Conservation (phyloP, 2,329 filamentous ascomycete species). For the Didymosphaeria variabile region DNA sequence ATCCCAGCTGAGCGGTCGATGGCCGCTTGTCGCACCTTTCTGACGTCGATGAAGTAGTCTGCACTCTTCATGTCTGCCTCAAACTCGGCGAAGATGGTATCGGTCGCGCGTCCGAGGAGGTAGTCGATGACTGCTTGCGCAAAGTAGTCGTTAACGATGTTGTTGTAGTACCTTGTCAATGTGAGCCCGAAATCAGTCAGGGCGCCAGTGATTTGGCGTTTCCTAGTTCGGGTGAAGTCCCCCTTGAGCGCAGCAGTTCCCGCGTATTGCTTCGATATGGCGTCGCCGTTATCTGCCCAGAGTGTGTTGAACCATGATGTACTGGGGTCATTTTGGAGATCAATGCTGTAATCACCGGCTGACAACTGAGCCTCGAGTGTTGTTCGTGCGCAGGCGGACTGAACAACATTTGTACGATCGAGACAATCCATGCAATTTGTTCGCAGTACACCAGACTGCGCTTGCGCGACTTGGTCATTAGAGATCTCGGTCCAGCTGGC, state of each 20-base stretch:
- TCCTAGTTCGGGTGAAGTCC: constrained; percentile 91
- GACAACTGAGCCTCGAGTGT: constrained; percentile 83
- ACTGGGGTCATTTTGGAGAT: constrained; percentile 76
- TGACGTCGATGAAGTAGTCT: constrained; percentile 88
- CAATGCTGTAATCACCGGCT: constrained; percentile 78
- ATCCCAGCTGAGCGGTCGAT: constrained; percentile 89
- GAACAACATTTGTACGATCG: constrained; percentile 94
- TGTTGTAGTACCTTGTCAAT: constrained; percentile 79
- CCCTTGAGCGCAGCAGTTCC: constrained; percentile 96
- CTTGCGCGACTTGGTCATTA: constrained; percentile 51
- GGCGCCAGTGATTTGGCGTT: constrained; percentile 89
- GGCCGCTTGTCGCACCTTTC: constrained; percentile 84
- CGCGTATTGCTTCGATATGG: constrained; percentile 93
- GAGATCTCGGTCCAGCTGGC: constrained; percentile 75
- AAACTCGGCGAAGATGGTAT: constrained; percentile 90
- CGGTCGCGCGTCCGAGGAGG: constrained; percentile 85
- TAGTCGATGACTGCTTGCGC: constrained; percentile 96
- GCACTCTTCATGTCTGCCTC: constrained; percentile 92
- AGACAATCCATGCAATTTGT: constrained; percentile 99
- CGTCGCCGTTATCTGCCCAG: constrained; percentile 98
- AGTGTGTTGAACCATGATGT: constrained; percentile 95
- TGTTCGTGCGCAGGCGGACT: constrained; percentile 87
- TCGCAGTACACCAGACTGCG: constrained; percentile 80
- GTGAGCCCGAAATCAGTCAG: constrained; percentile 91
- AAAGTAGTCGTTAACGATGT: constrained; percentile 98